phyloP scores from a whole-genome alignment of 495 filamentous ascomycete species.

The Penicillium samsonianum region DNA sequence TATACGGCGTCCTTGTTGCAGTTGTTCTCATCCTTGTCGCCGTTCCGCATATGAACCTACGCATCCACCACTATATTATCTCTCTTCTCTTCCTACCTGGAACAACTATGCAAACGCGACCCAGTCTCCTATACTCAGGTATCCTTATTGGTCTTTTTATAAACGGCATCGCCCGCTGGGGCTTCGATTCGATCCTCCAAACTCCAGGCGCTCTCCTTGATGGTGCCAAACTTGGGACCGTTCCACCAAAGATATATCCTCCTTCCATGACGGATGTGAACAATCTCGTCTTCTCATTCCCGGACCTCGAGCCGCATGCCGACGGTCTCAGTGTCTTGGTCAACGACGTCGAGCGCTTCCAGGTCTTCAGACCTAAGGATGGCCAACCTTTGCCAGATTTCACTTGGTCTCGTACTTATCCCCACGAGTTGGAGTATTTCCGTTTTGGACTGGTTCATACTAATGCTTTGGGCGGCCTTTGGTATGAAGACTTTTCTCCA shows the following conservation, averaged over 20 bases:
- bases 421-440: slow-evolving; percentile 68
- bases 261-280: slow-evolving; percentile 35
- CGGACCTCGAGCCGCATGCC: slow-evolving; percentile 34
- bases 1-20: slow-evolving; percentile 59
- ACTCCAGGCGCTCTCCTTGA: slow-evolving; percentile 54
- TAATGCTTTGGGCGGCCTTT: slow-evolving; percentile 52
- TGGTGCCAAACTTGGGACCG: slow-evolving; percentile 48
- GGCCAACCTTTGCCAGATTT: slow-evolving; percentile 42
- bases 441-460: slow-evolving; percentile 71
- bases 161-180: slow-evolving; percentile 67
- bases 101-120: slow-evolving; percentile 58
- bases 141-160: slow-evolving; percentile 65
- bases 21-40: slow-evolving; percentile 49
- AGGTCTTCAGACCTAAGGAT: slow-evolving; percentile 43
- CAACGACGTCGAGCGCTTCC: slow-evolving; percentile 60
- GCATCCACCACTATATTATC: slow-evolving; percentile 68
- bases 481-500: slow-evolving; percentile 73
- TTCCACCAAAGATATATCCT: slow-evolving; percentile 45
- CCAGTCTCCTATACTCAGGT: slow-evolving; percentile 59
- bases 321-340: slow-evolving; percentile 59
- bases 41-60: slow-evolving; percentile 59
- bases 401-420: slow-evolving; percentile 43
- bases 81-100: slow-evolving; percentile 59
- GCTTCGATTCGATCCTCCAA: slow-evolving; percentile 62
- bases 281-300: slow-evolving; percentile 52